Percentiles rank a stretch among this genome's conserved stretches.
Evolutionary conservation across 768 basidiomycete genomes (phyloP).

Genomic region (Termitomyces sp.): DNA sequence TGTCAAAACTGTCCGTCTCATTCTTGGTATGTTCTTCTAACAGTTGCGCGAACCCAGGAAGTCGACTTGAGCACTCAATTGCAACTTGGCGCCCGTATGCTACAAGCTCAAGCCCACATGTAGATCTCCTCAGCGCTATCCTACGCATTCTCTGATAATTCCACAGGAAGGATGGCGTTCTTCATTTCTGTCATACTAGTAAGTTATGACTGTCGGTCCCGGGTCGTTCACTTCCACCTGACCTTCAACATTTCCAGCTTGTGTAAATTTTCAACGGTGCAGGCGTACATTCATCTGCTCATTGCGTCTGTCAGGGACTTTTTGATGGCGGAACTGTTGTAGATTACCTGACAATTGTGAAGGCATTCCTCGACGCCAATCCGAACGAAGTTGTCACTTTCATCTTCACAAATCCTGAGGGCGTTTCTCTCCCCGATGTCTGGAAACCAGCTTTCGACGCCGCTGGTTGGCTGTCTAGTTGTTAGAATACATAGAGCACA

Average conservation of each 20-base stretch:
- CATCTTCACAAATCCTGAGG: constrained; percentile 63
- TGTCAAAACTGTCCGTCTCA: not conserved
- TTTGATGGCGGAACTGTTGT: constrained; percentile 50
- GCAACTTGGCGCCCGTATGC: constrained; percentile 11
- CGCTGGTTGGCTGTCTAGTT: constrained; percentile 30
- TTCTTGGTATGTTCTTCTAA: not conserved
- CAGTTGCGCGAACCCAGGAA: constrained; percentile 37
- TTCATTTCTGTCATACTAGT: constrained; percentile 71
- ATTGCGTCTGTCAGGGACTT: constrained; percentile 23
- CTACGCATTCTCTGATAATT: not conserved
- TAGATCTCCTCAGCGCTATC: not conserved
- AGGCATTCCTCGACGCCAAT: constrained; percentile 51
- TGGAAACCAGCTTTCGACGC: constrained; percentile 50
- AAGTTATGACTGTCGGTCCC: not conserved
- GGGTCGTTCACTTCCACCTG: not conserved
- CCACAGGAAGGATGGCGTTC: constrained; percentile 24
- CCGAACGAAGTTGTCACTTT: constrained; percentile 63
- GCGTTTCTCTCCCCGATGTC: constrained; percentile 36
- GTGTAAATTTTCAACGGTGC: constrained; percentile 19
- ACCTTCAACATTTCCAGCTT: constrained; percentile 20
- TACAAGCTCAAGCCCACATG: constrained; percentile 25
- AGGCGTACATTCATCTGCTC: not conserved
- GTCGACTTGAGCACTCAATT: constrained; percentile 28
- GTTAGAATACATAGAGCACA: not conserved
- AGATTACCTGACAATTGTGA: constrained; percentile 47